Evolutionary conservation across 2,329 filamentous ascomycete species (phyloP).

Genomic region (Apiospora saccharicola): DNA sequence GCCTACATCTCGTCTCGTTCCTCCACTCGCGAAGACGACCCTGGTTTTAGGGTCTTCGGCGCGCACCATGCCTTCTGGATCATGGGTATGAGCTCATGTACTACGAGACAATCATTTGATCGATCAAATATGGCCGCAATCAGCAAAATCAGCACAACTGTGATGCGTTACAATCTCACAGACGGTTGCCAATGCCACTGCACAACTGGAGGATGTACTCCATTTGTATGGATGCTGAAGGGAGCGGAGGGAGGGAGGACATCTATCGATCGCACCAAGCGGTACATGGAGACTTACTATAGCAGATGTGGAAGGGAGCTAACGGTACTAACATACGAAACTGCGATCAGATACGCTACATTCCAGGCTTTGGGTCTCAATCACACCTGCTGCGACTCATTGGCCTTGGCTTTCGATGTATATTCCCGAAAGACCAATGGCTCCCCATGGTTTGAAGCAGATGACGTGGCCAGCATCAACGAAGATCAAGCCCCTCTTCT

Average conservation of each 20-base stretch:
- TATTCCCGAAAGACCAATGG: fast-evolving
- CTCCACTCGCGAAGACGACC: background rate
- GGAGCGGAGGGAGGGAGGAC: background rate
- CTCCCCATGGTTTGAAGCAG: background rate
- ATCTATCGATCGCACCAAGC: background rate
- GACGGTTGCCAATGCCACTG: constrained; percentile 24
- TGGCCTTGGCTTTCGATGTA: no score
- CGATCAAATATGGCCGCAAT: background rate
- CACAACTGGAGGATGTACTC: constrained; percentile 19
- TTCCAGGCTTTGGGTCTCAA: constrained; percentile 1
- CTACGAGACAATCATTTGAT: background rate
- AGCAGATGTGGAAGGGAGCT: background rate
- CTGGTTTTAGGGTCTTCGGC: background rate
- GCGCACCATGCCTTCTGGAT: constrained; percentile 16
- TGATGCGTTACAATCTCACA: background rate
- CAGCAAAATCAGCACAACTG: background rate
- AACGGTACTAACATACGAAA: background rate
- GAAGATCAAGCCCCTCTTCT: constrained; percentile 20
- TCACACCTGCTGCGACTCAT: constrained; percentile 5
- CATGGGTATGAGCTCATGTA: no score
- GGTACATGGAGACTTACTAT: background rate
- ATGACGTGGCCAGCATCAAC: background rate
- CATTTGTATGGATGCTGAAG: constrained; percentile 25
- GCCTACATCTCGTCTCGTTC: no score
- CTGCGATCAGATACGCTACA: constrained; percentile 22